Evolutionary conservation across 148 eudicot genomes (phyloP).

Genomic region (Rhododendron williamsianum): DNA sequence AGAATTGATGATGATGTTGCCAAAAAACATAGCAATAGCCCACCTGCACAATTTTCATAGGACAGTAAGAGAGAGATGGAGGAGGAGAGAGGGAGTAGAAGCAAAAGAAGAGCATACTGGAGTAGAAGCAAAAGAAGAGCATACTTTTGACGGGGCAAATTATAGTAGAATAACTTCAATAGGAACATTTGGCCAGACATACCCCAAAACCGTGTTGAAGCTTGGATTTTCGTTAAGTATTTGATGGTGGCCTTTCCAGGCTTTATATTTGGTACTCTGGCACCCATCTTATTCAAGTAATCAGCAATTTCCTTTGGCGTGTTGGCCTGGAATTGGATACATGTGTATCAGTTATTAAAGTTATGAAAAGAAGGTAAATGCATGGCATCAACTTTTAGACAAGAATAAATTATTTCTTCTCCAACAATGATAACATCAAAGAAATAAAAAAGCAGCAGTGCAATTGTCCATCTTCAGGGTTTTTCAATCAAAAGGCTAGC

Average conservation of each 20-base stretch:
- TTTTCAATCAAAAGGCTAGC: neutral
- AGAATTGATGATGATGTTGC: constrained; percentile 84
- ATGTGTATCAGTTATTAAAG: neutral
- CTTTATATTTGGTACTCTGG: constrained; percentile 85
- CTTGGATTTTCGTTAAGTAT: constrained; percentile 80
- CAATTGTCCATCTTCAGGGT: neutral
- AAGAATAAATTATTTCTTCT: neutral
- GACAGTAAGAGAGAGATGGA: neutral
- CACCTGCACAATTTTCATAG: constrained; percentile 47
- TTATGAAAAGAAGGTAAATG: neutral
- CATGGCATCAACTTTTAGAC: neutral
- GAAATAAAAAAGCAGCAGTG: neutral
- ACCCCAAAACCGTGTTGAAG: constrained; percentile 99
- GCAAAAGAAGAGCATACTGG: neutral
- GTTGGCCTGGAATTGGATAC: constrained; percentile 52
- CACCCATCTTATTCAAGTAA: constrained; percentile 97
- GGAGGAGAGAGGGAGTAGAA: neutral
- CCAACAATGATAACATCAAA: neutral
- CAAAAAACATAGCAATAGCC: constrained; percentile 69
- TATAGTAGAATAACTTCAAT: neutral
- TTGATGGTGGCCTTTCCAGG: constrained; percentile 93
- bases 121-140: neutral
- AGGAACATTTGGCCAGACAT: constrained; percentile 10
- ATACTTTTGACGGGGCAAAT: neutral
- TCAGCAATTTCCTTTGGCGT: constrained; percentile 98